Percentiles rank a stretch among this genome's conserved stretches.
Evolutionary conservation across 1,284 basidiomycete genomes (phyloP).

Genomic region (Chiua sp.): DNA sequence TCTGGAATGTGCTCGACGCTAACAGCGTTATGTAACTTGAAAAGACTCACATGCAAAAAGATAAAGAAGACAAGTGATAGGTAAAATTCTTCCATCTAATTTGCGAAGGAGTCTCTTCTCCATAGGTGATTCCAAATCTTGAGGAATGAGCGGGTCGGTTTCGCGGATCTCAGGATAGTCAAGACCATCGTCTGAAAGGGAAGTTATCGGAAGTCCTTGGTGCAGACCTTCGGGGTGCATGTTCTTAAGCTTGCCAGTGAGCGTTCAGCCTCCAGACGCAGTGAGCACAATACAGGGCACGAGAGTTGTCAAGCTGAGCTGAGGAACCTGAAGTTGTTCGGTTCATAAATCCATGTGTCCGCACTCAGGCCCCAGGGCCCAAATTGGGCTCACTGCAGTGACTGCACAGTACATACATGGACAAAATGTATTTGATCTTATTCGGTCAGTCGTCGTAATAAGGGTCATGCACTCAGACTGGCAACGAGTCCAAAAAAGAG

Average conservation of each 20-base stretch:
- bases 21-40: too few relatives aligned
- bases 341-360: too few relatives aligned
- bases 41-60: slow-evolving; percentile 68
- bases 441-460: too few relatives aligned
- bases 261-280: not conserved
- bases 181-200: slow-evolving; percentile 9
- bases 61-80: slow-evolving; percentile 74
- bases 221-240: slow-evolving; percentile 25
- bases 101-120: slow-evolving; percentile 68
- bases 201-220: not conserved
- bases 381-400: too few relatives aligned
- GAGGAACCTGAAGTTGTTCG: too few relatives aligned
- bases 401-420: too few relatives aligned
- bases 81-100: slow-evolving; percentile 70
- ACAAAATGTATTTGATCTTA: too few relatives aligned
- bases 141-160: slow-evolving; percentile 28
- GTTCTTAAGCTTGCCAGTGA: not conserved
- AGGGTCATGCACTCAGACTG: too few relatives aligned
- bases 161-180: slow-evolving; percentile 13
- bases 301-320: too few relatives aligned
- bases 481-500: too few relatives aligned
- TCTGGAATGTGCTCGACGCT: not conserved
- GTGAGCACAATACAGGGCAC: too few relatives aligned
- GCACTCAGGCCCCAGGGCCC: too few relatives aligned
- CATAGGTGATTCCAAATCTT: slow-evolving; percentile 28